Conservation (phyloP, 768 basidiomycete species). For the Suillus discolor region DNA sequence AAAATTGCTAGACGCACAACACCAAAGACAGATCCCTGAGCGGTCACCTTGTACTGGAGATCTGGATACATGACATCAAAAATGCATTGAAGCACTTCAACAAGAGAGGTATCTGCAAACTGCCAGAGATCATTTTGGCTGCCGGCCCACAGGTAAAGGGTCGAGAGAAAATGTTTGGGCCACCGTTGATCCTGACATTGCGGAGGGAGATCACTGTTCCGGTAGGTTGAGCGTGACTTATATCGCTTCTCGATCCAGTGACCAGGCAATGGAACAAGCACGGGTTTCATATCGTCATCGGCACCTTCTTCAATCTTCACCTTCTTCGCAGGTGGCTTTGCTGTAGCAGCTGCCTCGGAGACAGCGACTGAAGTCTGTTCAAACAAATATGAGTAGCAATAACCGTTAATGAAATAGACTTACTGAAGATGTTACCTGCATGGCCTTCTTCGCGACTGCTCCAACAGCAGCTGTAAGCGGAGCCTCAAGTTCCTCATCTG, state of each 20-base stretch:
- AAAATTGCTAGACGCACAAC: not conserved
- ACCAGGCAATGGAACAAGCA: not conserved
- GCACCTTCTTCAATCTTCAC: not conserved
- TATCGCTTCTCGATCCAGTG: not conserved
- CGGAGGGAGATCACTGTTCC: not conserved
- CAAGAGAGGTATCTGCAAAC: not conserved
- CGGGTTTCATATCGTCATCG: not conserved
- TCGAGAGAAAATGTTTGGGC: not conserved
- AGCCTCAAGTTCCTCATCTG: not conserved
- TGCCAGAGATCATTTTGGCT: not conserved
- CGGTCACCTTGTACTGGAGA: not conserved
- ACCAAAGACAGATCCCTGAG: not conserved
- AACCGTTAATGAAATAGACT: not conserved
- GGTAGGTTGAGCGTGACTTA: not conserved
- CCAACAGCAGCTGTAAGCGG: not conserved
- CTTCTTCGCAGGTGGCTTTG: not conserved
- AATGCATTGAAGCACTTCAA: not conserved
- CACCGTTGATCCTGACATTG: not conserved
- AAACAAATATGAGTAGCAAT: not conserved
- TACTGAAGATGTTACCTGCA: not conserved
- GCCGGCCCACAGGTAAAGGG: not conserved
- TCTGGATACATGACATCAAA: not conserved
- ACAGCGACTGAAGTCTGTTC: not conserved
- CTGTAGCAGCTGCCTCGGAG: not conserved
- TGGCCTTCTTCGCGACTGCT: not conserved